A percentile compares a stretch with the other conserved stretches of the same genome.
Conservation (phyloP, 306 rosid species). For the Gleditsia sinensis region DNA sequence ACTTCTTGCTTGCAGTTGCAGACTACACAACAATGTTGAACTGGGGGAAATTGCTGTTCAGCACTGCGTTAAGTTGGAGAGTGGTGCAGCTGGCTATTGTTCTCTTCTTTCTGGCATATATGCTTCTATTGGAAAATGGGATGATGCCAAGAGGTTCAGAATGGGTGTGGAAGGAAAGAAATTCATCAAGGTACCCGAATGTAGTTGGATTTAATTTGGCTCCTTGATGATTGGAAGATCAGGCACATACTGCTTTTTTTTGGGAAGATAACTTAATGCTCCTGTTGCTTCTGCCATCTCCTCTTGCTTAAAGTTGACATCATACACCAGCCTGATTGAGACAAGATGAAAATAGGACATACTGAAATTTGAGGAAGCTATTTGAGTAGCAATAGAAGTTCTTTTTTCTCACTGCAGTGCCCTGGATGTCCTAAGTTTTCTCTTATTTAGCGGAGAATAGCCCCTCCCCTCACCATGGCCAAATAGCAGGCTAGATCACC, state of each 20-base stretch:
- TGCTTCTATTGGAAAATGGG: slow-evolving; percentile 62
- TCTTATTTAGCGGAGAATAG: neutral
- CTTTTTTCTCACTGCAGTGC: neutral
- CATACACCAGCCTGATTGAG: neutral
- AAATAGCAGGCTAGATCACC: neutral
- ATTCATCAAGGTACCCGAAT: slow-evolving; percentile 53
- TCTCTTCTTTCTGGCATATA: slow-evolving; percentile 63
- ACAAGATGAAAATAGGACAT: neutral
- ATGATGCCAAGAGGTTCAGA: slow-evolving; percentile 54
- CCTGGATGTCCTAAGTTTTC: neutral
- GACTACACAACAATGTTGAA: slow-evolving; percentile 56
- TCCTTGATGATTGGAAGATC: slow-evolving; percentile 16
- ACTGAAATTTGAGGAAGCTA: neutral
- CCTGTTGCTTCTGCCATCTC: slow-evolving; percentile 14
- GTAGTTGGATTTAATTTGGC: slow-evolving; percentile 59
- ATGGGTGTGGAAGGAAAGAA: slow-evolving; percentile 39
- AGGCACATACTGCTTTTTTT: neutral
- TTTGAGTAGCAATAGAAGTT: neutral
- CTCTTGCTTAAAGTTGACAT: neutral
- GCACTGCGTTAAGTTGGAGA: slow-evolving; percentile 64
- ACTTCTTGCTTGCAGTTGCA: slow-evolving; percentile 67
- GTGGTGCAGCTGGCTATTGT: slow-evolving; percentile 52
- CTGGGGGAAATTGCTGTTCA: slow-evolving; percentile 65
- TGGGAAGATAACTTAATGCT: neutral
- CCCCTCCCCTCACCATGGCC: neutral